phyloP scores from a whole-genome alignment of 1,284 basidiomycete genomes.

The Calocybe gambosa region DNA sequence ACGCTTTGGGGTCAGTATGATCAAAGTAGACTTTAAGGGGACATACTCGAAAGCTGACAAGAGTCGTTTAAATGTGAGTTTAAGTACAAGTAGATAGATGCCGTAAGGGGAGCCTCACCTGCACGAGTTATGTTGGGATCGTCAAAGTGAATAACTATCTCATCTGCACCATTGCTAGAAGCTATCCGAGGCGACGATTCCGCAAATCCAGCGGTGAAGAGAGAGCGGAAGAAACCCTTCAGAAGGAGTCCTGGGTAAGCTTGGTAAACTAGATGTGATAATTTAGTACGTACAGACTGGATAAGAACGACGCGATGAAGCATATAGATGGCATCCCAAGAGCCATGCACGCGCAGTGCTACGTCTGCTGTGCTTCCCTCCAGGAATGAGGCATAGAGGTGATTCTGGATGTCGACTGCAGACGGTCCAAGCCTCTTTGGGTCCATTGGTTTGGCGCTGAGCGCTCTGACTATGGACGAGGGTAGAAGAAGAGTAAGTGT shows the following conservation, averaged over 20 bases:
- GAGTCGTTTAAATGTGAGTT: constrained; percentile 4
- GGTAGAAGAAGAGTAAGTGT: background rate
- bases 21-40: constrained; percentile 11
- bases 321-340: constrained; percentile 73
- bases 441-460: constrained; percentile 20
- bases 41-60: constrained; percentile 57
- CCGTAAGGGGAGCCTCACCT: constrained; percentile 39
- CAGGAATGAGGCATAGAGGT: constrained; percentile 72
- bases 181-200: constrained; percentile 44
- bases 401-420: constrained; percentile 52
- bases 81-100: background rate
- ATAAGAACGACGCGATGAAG: constrained; percentile 82
- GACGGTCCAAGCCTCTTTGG: constrained; percentile 26
- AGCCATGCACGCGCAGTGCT: constrained; percentile 58
- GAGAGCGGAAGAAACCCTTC: constrained; percentile 78
- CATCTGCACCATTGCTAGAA: constrained; percentile 27
- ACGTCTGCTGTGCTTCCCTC: constrained; percentile 73
- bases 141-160: constrained; percentile 69
- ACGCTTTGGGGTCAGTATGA: constrained; percentile 10
- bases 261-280: background rate
- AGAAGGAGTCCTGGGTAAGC: too few species aligned
- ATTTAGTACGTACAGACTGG: constrained; percentile 58
- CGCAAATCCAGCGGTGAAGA: constrained; percentile 79
- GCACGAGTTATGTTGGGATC: constrained; percentile 83
- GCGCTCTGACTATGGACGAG: background rate